Conservation (phyloP, 1,284 basidiomycete species). For the Irpex rosettiformis region DNA sequence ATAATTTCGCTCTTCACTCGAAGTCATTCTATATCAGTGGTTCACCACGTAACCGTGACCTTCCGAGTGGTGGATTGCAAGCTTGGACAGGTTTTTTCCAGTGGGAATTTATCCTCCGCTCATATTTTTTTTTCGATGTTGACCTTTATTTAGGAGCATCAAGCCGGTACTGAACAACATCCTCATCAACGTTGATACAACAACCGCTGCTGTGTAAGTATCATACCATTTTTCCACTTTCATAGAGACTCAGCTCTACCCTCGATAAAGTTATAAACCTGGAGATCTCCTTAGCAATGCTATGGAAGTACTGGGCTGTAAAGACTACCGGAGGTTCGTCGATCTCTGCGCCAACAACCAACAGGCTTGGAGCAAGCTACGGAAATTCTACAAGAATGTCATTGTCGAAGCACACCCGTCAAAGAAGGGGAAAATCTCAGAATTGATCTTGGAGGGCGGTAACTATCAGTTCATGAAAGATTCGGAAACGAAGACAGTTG, state of each 20-base stretch:
- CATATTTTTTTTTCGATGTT: not conserved
- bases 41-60: not conserved
- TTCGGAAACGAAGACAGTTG: slow-evolving; percentile 17
- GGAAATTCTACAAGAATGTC: slow-evolving; percentile 31
- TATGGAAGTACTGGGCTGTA: slow-evolving; percentile 19
- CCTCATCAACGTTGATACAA: slow-evolving; percentile 24
- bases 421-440: slow-evolving; percentile 5
- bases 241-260: not conserved
- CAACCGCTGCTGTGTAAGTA: slow-evolving; percentile 20
- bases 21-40: slow-evolving; percentile 16
- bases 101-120: too few species aligned
- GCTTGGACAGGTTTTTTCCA: slow-evolving; percentile 20
- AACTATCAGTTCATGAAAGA: not conserved
- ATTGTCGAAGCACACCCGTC: slow-evolving; percentile 20
- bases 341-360: slow-evolving; percentile 14
- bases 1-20: slow-evolving; percentile 17
- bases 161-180: slow-evolving; percentile 20
- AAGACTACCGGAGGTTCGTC: slow-evolving; percentile 22
- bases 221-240: not conserved
- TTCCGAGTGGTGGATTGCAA: slow-evolving; percentile 10
- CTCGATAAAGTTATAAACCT: slow-evolving; percentile 27
- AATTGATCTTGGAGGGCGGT: slow-evolving; percentile 4
- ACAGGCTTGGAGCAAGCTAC: slow-evolving; percentile 25
- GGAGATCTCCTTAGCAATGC: slow-evolving; percentile 29
- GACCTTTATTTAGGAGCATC: slow-evolving; percentile 16